Conservation (phyloP, 495 filamentous ascomycete genomes). For the Podospora australis region DNA sequence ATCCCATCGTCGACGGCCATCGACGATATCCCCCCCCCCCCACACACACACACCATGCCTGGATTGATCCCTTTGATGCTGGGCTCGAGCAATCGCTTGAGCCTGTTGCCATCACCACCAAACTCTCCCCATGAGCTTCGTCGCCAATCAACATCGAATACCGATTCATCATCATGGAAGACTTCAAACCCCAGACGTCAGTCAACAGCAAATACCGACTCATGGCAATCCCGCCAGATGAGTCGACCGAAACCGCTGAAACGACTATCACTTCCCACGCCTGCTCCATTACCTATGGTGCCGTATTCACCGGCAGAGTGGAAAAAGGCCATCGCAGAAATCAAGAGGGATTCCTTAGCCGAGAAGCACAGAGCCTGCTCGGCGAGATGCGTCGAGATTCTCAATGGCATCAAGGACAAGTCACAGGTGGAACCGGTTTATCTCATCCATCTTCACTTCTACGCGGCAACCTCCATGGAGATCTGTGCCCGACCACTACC, state of each 20-base stretch:
- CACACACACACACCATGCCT: conserved; percentile 13
- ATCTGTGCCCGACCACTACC: conserved; percentile 44
- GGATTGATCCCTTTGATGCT: conserved; percentile 27
- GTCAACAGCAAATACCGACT: conserved; percentile 4
- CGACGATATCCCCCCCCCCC: too few species aligned
- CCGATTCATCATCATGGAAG: conserved; percentile 3
- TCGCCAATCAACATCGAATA: conserved; percentile 1
- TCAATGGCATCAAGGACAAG: conserved; percentile 36
- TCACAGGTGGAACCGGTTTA: conserved; percentile 40
- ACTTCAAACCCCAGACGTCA: conserved; percentile 3
- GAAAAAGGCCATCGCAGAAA: conserved; percentile 36
- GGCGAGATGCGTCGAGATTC: conserved; percentile 39
- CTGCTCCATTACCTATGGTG: conserved; percentile 16
- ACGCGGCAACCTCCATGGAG: conserved; percentile 47
- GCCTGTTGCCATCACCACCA: conserved; percentile 7
- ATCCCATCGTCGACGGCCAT: conserved; percentile 6
- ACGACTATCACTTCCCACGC: conserved; percentile 16
- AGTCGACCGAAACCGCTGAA: conserved; percentile 7
- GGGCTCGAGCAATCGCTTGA: conserved; percentile 21
- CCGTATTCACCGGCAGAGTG: conserved; percentile 33
- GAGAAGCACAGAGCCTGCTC: conserved; percentile 42
- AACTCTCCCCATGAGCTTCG: conserved; percentile 1
- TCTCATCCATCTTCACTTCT: conserved; percentile 49
- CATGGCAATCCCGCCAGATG: conserved; percentile 3
- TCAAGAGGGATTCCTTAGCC: conserved; percentile 40